Base-by-base conservation (phyloP, 1,284 basidiomycete species). In the Neonothopanus nambi region DNA sequence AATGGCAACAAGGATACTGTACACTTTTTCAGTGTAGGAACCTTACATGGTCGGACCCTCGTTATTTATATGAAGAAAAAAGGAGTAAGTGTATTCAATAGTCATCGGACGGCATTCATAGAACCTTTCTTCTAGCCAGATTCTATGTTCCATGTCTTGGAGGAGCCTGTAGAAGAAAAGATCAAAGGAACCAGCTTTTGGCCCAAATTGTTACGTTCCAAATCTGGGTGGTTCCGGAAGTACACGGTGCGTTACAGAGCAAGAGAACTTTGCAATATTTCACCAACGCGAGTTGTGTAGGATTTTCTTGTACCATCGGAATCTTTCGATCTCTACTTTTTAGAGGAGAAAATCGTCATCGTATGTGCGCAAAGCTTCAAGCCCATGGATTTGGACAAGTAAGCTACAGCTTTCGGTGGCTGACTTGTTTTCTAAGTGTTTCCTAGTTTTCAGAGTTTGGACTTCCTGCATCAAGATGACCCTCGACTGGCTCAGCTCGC, bases 41-140 rank as follows among this genome's bases (percentile, higher is more conserved):
- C 85, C 55, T 77, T 96, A 35, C 82, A 86, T 37, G 89, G 85
- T 24, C 81, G 93, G 12, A 96, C 93, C 0, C 76, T 97, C 12
- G 88, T 99, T 11, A 87, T 97, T 51, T 98, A 95, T 71, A 95
- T 95, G 86, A 96, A 95, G 79, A 92, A 90, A 73, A 95, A 90
- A 74, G 92, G 93, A 54, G 92, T 94, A 71, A 63, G 84, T n/a
- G n/a, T n/a, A n/a, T n/a, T n/a, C n/a, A n/a, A n/a, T n/a, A n/a
- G n/a, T n/a, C n/a, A n/a, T n/a, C n/a, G n/a, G n/a, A n/a, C n/a
- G n/a, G n/a, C n/a, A n/a, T n/a, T n/a, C n/a, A n/a, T n/a, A n/a
- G n/a, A n/a, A n/a, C n/a, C n/a, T n/a, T n/a, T n/a, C n/a, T n/a
- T n/a, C n/a, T n/a, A n/a, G n/a, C n/a, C n/a, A n/a, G n/a, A n/a